Conservation (phyloP, 805 yeast genomes). For the Cyberlindnera samutprakarnensis region DNA sequence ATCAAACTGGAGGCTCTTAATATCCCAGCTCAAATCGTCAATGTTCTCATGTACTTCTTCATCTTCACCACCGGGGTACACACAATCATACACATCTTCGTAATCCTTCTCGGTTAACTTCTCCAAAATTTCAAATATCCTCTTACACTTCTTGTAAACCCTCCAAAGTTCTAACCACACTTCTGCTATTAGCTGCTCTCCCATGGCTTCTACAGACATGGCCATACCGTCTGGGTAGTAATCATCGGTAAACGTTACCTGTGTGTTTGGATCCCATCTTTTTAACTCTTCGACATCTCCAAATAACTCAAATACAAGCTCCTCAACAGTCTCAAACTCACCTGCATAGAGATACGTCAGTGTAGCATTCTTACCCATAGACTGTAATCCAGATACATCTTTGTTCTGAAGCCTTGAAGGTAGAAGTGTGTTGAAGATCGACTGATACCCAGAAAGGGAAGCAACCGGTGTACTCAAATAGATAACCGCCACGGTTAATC, state of each 20-base stretch:
- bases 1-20: constrained; percentile 2
- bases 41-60: neutral
- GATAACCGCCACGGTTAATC: neutral
- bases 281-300: constrained; percentile 10
- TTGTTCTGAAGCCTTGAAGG: too few relatives aligned
- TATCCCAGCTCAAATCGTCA: neutral
- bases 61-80: neutral
- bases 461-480: neutral
- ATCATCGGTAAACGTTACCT: constrained; percentile 1
- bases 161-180: constrained; percentile 6
- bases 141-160: constrained; percentile 4
- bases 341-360: constrained; percentile 12
- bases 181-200: constrained; percentile 7
- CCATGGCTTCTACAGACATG: constrained; percentile 6
- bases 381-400: too few relatives aligned
- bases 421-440: neutral
- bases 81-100: constrained; percentile 9
- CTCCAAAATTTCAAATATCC: constrained; percentile 11
- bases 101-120: constrained; percentile 13
- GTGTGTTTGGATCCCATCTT: constrained; percentile 6
- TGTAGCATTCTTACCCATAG: too few relatives aligned
- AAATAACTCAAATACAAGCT: constrained; percentile 7
- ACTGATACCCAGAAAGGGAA: neutral
- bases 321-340: constrained; percentile 7
- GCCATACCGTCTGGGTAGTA: constrained; percentile 8